Evolutionary conservation across 768 basidiomycete species (phyloP).

Genomic region (Suillus lakei): DNA sequence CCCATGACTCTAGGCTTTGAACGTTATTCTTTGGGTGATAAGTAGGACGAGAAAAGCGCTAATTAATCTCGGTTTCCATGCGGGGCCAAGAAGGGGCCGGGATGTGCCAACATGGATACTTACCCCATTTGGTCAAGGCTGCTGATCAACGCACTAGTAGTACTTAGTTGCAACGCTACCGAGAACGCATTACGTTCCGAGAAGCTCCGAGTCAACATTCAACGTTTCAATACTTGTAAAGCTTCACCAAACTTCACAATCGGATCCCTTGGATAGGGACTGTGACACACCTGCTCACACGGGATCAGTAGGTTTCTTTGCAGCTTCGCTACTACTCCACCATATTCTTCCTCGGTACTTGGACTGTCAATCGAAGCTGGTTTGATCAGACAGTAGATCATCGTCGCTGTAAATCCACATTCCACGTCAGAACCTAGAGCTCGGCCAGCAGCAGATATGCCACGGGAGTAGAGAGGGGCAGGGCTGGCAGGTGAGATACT

Average conservation of each 20-base stretch:
- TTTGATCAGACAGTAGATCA: background rate
- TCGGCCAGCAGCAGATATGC: background rate
- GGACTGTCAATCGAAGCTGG: background rate
- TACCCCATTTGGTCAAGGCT: background rate
- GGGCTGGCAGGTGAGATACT: background rate
- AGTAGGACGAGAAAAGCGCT: no score
- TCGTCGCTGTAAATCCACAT: background rate
- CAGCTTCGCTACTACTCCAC: background rate
- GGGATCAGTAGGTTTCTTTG: background rate
- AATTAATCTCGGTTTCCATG: background rate
- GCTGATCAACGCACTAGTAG: no score
- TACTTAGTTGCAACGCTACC: no score
- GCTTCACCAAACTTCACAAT: background rate
- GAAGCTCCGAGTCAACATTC: no score
- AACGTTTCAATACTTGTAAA: background rate
- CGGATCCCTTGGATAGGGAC: background rate
- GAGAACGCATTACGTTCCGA: no score
- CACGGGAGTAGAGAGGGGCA: background rate
- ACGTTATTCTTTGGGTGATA: background rate
- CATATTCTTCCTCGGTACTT: background rate
- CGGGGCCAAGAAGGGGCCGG: background rate
- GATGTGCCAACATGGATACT: background rate
- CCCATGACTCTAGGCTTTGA: background rate
- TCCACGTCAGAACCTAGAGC: background rate
- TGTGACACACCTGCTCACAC: background rate